phyloP scores from a whole-genome alignment of 192 early-diverging fungal species.

The Coemansia sp. region DNA sequence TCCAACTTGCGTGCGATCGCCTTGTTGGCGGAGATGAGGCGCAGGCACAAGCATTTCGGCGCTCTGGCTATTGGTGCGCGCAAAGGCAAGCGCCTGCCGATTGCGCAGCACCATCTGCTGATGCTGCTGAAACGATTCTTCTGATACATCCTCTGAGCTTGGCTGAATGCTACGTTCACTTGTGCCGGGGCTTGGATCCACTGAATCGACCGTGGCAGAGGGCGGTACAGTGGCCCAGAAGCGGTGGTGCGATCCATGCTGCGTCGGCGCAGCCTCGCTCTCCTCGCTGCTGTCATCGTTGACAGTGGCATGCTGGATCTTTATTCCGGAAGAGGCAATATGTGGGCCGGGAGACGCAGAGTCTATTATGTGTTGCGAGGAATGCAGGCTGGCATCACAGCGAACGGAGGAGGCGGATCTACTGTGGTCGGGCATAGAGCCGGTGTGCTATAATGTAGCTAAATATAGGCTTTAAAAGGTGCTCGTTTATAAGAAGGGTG shows the following conservation, averaged over 20 bases:
- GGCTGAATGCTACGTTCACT: background rate
- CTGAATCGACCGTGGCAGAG: background rate
- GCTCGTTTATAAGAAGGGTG: background rate
- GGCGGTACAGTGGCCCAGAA: conserved; percentile 38
- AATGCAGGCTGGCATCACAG: background rate
- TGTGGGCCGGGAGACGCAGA: background rate
- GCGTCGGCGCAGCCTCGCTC: background rate
- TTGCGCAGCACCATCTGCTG: conserved; percentile 1
- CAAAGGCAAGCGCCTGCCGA: background rate
- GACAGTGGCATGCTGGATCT: background rate
- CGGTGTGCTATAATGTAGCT: background rate
- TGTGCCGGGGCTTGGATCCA: background rate
- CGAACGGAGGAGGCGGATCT: background rate
- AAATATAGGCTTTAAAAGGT: background rate
- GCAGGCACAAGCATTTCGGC: conserved; percentile 5
- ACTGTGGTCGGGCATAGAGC: conserved; percentile 2
- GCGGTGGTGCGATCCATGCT: conserved; percentile 6
- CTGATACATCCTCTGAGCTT: background rate
- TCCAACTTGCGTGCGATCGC: background rate
- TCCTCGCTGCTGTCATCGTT: background rate
- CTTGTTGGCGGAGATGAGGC: background rate
- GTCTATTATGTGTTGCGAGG: background rate
- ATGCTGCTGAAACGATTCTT: background rate
- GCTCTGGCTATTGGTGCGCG: background rate
- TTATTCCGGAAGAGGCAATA: background rate